These are phyloP conservation scores for Panus rudis DNA, from an alignment of 768 basidiomycete species.

Conservation along the genomic window DNA sequence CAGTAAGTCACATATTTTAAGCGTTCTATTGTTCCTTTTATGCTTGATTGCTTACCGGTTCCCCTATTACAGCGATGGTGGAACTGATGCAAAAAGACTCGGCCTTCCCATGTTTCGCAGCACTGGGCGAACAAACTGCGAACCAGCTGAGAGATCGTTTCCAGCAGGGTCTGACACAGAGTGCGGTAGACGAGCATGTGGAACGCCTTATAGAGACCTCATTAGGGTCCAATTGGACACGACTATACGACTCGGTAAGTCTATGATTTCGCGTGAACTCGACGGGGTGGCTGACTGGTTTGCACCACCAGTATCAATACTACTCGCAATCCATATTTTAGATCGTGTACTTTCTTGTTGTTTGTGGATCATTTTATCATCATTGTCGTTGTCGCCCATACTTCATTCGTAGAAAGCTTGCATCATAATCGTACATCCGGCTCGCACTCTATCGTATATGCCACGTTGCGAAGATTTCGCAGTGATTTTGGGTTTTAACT, in stretches of 20 bases:
- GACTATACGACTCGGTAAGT: slow-evolving; percentile 89
- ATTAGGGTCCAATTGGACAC: slow-evolving; percentile 89
- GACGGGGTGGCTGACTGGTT: not conserved
- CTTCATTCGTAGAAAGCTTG: too few species aligned
- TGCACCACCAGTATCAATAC: slow-evolving; percentile 69
- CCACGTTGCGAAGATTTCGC: too few species aligned
- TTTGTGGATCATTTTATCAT: not conserved
- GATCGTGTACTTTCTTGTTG: slow-evolving; percentile 13
- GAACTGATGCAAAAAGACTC: slow-evolving; percentile 99
- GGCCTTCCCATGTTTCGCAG: slow-evolving; percentile 81
- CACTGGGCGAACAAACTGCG: slow-evolving; percentile 88
- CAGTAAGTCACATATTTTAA: slow-evolving; percentile 42
- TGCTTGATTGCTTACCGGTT: not conserved
- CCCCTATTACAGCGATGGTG: slow-evolving; percentile 52
- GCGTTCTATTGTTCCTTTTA: slow-evolving; percentile 4
- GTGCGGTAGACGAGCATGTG: slow-evolving; percentile 79
- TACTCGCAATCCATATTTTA: slow-evolving; percentile 86
- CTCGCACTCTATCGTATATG: too few species aligned
- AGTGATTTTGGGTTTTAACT: too few species aligned
- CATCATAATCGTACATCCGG: too few species aligned
- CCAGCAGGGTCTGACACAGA: slow-evolving; percentile 83
- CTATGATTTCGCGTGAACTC: not conserved
- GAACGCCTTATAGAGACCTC: slow-evolving; percentile 87
- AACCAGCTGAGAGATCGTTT: slow-evolving; percentile 86
- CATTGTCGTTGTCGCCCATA: not conserved